Evolutionary conservation across 768 basidiomycete species (phyloP).

Genomic region (Strobilomyces confusus): DNA sequence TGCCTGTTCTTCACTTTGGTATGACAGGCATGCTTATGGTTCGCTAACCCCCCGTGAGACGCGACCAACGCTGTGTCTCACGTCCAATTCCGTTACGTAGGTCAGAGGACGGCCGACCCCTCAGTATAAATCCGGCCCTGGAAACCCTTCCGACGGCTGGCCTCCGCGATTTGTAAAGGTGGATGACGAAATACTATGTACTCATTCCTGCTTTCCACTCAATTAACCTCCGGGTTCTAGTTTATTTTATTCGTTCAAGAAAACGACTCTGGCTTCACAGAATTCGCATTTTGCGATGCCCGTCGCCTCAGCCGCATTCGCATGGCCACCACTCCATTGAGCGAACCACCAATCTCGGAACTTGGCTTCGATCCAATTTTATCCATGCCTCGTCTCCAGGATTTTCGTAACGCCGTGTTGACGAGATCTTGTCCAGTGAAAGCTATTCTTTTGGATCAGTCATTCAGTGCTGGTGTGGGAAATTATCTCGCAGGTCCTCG

Average conservation of each 20-base stretch:
- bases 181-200: not conserved
- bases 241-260: constrained; percentile 61
- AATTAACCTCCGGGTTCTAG: constrained; percentile 27
- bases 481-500: constrained; percentile 74
- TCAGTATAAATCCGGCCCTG: constrained; percentile 47
- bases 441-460: constrained; percentile 72
- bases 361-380: constrained; percentile 78
- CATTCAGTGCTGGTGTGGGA: constrained; percentile 76
- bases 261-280: constrained; percentile 30
- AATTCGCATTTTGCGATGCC: constrained; percentile 70
- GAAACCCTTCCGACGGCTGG: constrained; percentile 45
- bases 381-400: constrained; percentile 54
- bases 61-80: not conserved
- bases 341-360: constrained; percentile 65
- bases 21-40: constrained; percentile 86
- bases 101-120: constrained; percentile 46
- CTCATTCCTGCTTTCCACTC: not conserved
- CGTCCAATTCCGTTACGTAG: constrained; percentile 17
- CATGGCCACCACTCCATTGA: constrained; percentile 50
- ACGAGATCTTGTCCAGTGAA: constrained; percentile 67
- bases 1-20: constrained; percentile 76
- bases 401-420: constrained; percentile 45
- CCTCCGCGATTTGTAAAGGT: constrained; percentile 69
- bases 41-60: not conserved
- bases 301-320: constrained; percentile 70